A percentile compares a stretch with the other conserved stretches of the same genome.
phyloP scores from a whole-genome alignment of 306 rosid genomes.

The Lathyrus oleraceus region DNA sequence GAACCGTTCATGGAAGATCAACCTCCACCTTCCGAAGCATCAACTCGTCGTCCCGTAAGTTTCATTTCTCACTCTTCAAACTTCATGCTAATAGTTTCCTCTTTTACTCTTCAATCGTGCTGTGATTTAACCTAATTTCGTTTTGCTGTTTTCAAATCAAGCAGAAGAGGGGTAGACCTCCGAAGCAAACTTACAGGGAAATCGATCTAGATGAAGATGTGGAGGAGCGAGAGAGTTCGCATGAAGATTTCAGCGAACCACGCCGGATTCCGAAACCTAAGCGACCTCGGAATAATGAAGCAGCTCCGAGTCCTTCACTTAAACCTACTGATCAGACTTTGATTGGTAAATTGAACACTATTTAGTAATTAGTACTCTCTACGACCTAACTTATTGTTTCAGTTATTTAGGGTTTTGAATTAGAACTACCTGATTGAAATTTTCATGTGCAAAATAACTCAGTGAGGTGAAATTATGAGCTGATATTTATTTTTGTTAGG shows the following conservation, averaged over 20 bases:
- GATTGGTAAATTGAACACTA: conserved; percentile 52
- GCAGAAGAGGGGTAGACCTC: conserved; percentile 81
- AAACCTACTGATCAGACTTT: conserved; percentile 50
- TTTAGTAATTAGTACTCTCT: not conserved
- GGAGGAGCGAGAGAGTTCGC: conserved; percentile 73
- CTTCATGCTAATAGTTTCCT: not conserved
- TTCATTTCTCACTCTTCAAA: conserved; percentile 21
- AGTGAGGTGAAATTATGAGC: not conserved
- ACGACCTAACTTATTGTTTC: not conserved
- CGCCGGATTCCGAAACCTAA: conserved; percentile 49
- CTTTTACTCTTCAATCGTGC: not conserved
- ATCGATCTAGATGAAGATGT: conserved; percentile 44
- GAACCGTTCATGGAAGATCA: conserved; percentile 63
- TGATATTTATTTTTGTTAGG: not conserved
- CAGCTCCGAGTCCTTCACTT: conserved; percentile 39
- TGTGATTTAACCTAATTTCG: conserved; percentile 36
- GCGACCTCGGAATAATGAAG: conserved; percentile 59
- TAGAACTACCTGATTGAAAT: not conserved
- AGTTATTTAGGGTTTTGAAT: conserved; percentile 39
- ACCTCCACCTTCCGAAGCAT: conserved; percentile 57
- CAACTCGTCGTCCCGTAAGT: conserved; percentile 64
- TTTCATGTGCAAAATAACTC: not conserved
- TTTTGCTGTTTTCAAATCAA: conserved; percentile 29
- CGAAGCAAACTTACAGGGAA: conserved; percentile 37
- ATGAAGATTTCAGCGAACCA: conserved; percentile 62